These are phyloP conservation scores for Wickerhamiella slavikovae DNA, from an alignment of 805 yeast genomes.

Conservation along the genomic window DNA sequence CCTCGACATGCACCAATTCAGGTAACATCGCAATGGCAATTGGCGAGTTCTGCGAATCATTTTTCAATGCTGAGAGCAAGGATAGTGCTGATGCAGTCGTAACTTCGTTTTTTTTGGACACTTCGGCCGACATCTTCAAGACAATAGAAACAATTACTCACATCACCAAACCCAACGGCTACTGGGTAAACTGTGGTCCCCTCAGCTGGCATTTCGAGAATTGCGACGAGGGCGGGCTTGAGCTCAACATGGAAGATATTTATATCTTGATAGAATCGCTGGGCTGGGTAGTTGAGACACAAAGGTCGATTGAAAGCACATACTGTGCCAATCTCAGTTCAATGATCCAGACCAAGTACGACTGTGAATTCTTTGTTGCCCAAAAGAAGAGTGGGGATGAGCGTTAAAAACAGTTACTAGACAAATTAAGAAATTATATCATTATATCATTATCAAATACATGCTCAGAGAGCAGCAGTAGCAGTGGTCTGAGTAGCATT, in stretches of 20 bases:
- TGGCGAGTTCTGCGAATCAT: slow-evolving; percentile 50
- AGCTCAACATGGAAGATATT: slow-evolving; percentile 36
- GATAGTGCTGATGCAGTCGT: slow-evolving; percentile 18
- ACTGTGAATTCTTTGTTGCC: slow-evolving; percentile 55
- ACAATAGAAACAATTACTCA: slow-evolving; percentile 44
- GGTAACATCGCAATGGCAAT: slow-evolving; percentile 56
- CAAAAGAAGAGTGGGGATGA: neutral
- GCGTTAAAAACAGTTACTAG: neutral
- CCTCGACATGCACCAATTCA: too few species aligned
- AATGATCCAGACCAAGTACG: slow-evolving; percentile 34
- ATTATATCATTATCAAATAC: neutral
- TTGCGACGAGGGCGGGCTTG: slow-evolving; percentile 25
- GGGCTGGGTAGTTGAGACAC: slow-evolving; percentile 31
- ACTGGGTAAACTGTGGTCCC: slow-evolving; percentile 71
- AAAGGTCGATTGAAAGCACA: slow-evolving; percentile 26
- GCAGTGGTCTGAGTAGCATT: neutral
- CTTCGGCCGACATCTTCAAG: slow-evolving; percentile 65
- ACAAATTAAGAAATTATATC: neutral
- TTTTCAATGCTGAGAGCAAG: slow-evolving; percentile 26
- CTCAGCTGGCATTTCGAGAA: slow-evolving; percentile 40
- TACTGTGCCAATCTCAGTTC: slow-evolving; percentile 33
- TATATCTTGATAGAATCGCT: slow-evolving; percentile 23
- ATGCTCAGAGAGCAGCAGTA: too few species aligned
- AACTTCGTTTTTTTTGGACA: slow-evolving; percentile 64
- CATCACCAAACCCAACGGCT: slow-evolving; percentile 26